phyloP scores from a whole-genome alignment of 2,329 filamentous ascomycete species.

The Hansfordia pulvinata region DNA sequence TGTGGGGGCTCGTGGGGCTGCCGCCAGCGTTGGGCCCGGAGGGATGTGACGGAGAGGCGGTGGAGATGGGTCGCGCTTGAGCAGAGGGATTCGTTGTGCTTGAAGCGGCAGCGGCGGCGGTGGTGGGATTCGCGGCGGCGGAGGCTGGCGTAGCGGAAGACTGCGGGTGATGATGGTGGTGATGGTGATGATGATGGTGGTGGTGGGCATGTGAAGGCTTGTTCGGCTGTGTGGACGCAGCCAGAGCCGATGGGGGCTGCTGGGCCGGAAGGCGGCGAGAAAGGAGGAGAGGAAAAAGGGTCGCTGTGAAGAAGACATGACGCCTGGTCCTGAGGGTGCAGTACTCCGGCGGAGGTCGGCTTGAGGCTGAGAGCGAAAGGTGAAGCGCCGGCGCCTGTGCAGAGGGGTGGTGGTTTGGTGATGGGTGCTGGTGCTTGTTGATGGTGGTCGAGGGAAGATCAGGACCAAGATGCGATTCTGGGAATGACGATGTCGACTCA shows the following conservation, averaged over 20 bases:
- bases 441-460: too few relatives aligned
- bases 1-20: constrained; percentile 7
- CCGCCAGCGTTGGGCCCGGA: constrained; percentile 14
- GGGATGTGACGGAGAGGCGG: constrained; percentile 9
- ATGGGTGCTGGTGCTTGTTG: too few relatives aligned
- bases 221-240: constrained; percentile 14
- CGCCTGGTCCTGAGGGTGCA: too few relatives aligned
- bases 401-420: too few relatives aligned
- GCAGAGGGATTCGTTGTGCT: constrained; percentile 3
- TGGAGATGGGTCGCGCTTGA: constrained; percentile 10
- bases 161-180: constrained; percentile 6
- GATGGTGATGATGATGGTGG: constrained; percentile 4
- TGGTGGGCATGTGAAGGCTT: too few relatives aligned
- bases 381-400: too few relatives aligned
- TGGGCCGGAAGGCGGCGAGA: constrained; percentile 18
- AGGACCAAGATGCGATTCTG: too few relatives aligned
- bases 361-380: too few relatives aligned
- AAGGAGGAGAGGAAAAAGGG: constrained; percentile 20
- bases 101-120: constrained; percentile 4
- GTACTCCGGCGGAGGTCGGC: too few relatives aligned
- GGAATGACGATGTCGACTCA: too few relatives aligned
- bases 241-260: constrained; percentile 10
- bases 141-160: constrained; percentile 3
- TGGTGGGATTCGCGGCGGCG: constrained; percentile 5
- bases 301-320: constrained; percentile 19